A percentile compares a stretch with the other conserved stretches of the same genome.
Evolutionary conservation across 805 yeast species (phyloP).

Genomic region (Spathaspora arborariae): DNA sequence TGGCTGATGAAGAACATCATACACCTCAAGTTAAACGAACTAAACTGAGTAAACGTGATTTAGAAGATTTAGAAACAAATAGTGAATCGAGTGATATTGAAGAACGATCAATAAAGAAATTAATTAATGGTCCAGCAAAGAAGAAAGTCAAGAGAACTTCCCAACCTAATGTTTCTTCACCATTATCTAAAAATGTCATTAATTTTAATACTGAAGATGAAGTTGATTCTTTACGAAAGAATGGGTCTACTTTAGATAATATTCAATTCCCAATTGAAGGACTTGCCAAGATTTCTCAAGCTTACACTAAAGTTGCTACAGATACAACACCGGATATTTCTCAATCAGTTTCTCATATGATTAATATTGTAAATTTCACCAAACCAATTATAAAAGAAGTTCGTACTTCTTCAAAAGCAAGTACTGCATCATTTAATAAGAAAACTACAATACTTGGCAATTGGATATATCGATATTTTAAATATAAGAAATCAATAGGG

Average conservation of each 20-base stretch:
- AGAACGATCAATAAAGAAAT: not conserved
- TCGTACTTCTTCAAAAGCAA: slow-evolving; percentile 19
- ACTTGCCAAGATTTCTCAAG: not conserved
- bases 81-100: not conserved
- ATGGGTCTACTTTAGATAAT: not conserved
- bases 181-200: slow-evolving; percentile 10
- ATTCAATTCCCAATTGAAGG: slow-evolving; percentile 21
- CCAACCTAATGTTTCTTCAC: slow-evolving; percentile 11
- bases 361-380: slow-evolving; percentile 14
- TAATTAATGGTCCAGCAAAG: not conserved
- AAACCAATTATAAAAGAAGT: slow-evolving; percentile 27
- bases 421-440: slow-evolving; percentile 24
- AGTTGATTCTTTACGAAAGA: not conserved
- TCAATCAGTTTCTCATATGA: slow-evolving; percentile 18
- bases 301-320: slow-evolving; percentile 5
- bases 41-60: slow-evolving; percentile 5
- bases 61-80: not conserved
- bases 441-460: slow-evolving; percentile 23
- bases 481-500: slow-evolving; percentile 30
- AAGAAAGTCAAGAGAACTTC: slow-evolving; percentile 8
- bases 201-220: slow-evolving; percentile 2
- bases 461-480: slow-evolving; percentile 33
- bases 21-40: too few species aligned
- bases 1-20: slow-evolving; percentile 37
- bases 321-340: slow-evolving; percentile 11